Evolutionary conservation across 2,329 filamentous ascomycete genomes (phyloP), one percentile per base, ranked within the genome.

Genomic region (Shiraia sp.): DNA sequence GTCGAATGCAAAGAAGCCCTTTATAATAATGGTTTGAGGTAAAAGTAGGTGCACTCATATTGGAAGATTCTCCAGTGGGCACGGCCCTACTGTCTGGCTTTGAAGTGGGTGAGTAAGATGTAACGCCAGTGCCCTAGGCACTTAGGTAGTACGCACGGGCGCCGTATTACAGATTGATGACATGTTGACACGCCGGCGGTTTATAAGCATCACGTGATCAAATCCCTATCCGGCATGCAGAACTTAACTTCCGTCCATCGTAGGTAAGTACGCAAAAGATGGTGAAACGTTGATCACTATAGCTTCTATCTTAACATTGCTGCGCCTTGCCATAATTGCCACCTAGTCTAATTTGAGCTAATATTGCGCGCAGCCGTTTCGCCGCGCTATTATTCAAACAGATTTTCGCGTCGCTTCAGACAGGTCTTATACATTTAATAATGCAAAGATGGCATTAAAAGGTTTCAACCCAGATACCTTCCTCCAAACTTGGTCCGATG

Each of bases 401-500:
- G n/a, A n/a, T n/a, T n/a, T n/a, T n/a, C n/a, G n/a, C n/a, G n/a
- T n/a, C n/a, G n/a, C n/a, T n/a, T n/a, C n/a, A n/a, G n/a, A n/a
- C n/a, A n/a, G n/a, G n/a, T n/a, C n/a, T n/a, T n/a, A 22, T 22
- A 8, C 19, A 19, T 9, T 19, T 25, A 29, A 15, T 15, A 29
- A 26, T 25, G 9, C 19, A 10, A 43, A 10, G 26, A 66, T 65
- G 61, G 53, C 61, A 2, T 27, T 61, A 27, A 51, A 42, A 27
- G 51, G 47, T 24, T 80, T 79, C 61, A 57, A 74, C 19, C 74
- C 77, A 0, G 70, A 76, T 31, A 49, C 48, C 2, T 75, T 78
- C 47, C 68, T 79, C 32, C 55, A 67, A 1, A 50, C 63, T 10
- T 78, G 75, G 75, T 62, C 58, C 2, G 61, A 69, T 4, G 69